Base-by-base conservation (phyloP, 768 basidiomycete species). In the Paxillus ammoniavirescens region DNA sequence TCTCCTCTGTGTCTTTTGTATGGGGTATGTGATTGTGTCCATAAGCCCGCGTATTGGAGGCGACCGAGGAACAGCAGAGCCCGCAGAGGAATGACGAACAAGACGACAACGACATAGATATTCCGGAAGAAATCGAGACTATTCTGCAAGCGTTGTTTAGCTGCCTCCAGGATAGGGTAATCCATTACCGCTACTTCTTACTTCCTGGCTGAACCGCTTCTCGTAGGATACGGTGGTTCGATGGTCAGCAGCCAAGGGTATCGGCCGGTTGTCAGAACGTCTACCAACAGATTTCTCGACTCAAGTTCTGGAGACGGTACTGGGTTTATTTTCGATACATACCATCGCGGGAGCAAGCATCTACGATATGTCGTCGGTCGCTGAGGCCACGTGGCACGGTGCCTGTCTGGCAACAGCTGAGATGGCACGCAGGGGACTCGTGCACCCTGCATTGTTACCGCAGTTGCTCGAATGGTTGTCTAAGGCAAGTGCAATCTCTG, bases 311-410 rank as follows among this genome's bases (percentile, higher is more conserved):
- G 86, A 89, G 49, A 91, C 84, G 5, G 73, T 93, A 33, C 73
- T 94, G 55, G 78, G 75, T 0, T 73, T 93, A n/a, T 97, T 94
- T 67, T 72, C 78, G 7, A 84, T 89, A 46, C 91, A 91, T 65
- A 85, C 84, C 21, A 69, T 85, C 8, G 80, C 78, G 21, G 83
- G 79, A 8, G 82, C 83, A 13, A 80, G 73, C 53, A 63, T 88
- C 42, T 87, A 87, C 61, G 88, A 89, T 63, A 76, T 91, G 61
- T 84, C 87, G 35, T 77, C 88, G 9, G 74, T 86, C 46, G 89
- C 93, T 26, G 94, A 98, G 70, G 78, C 80, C 55, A 90, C 89
- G 48, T 97, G 95, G 93, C 97, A 99, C 71, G 97, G 97, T 5
- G 88, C 92, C 12, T 93, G 87, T 65, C 77, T 98, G 31, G 92